Evolutionary conservation across 805 yeast species (phyloP).

Genomic region (Wickerhamiella spandovensis): DNA sequence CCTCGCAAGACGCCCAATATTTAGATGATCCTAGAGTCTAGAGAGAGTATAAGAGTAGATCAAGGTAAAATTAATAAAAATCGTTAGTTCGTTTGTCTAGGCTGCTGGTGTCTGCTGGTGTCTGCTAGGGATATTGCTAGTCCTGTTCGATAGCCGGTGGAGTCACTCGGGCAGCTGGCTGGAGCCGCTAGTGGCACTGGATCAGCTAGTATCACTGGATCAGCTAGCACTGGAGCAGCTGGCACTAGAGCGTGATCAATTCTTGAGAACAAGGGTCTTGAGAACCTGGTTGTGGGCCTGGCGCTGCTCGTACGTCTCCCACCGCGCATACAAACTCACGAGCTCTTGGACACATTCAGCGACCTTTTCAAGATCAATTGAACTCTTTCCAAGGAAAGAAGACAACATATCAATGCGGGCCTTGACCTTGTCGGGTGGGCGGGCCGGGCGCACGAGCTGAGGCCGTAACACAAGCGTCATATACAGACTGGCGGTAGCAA

Average conservation of each 20-base stretch:
- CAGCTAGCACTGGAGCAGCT: no score
- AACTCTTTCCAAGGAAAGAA: conserved; percentile 58
- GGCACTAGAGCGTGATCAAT: no score
- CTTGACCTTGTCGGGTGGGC: conserved; percentile 25
- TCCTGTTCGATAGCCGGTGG: neutral
- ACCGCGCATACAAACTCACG: conserved; percentile 63
- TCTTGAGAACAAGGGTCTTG: neutral
- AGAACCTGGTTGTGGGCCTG: neutral
- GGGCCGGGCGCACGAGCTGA: conserved; percentile 21
- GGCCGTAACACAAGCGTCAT: conserved; percentile 48
- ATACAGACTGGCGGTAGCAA: conserved; percentile 73
- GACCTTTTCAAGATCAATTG: conserved; percentile 62
- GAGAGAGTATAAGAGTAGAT: no score
- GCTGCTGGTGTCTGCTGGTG: no score
- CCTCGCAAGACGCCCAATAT: conserved; percentile 21
- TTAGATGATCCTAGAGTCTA: neutral
- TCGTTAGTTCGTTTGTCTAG: no score
- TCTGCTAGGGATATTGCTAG: no score
- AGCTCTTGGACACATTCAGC: conserved; percentile 77
- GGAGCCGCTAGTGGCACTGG: no score
- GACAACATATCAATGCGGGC: conserved; percentile 43
- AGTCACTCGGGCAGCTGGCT: no score
- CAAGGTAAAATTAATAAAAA: neutral
- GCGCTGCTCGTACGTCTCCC: conserved; percentile 59
- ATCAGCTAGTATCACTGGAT: no score